Evolutionary conservation across 352 stramenopile genomes (phyloP).

Genomic region (Phytophthora sojae): DNA sequence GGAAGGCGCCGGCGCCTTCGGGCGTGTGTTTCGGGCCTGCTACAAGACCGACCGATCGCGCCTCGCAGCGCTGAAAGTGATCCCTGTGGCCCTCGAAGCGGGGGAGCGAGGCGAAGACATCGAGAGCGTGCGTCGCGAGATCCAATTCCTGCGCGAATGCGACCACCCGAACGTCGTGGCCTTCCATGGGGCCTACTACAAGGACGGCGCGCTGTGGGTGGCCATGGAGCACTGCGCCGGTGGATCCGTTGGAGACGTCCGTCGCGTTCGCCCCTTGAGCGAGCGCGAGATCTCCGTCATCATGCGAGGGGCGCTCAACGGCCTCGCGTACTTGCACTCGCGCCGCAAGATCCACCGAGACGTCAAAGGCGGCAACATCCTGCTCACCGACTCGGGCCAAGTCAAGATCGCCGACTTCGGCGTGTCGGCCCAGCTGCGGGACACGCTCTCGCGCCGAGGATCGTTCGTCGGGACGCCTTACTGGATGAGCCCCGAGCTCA

Average conservation of each 20-base stretch:
- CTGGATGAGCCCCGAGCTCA: constrained; percentile 96
- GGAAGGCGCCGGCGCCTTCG: constrained; percentile 76
- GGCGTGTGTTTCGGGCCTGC: constrained; percentile 70
- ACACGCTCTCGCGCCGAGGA: constrained; percentile 62
- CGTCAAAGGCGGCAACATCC: constrained; percentile 95
- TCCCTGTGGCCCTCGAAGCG: constrained; percentile 68
- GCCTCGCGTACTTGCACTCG: constrained; percentile 87
- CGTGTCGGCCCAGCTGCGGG: constrained; percentile 68
- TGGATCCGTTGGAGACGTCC: constrained; percentile 82
- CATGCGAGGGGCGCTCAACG: constrained; percentile 73
- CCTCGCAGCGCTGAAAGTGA: constrained; percentile 78
- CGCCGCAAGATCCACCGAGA: constrained; percentile 93
- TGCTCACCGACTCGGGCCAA: constrained; percentile 92
- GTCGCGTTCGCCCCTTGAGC: constrained; percentile 47
- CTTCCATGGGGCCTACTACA: constrained; percentile 84
- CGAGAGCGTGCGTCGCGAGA: constrained; percentile 73
- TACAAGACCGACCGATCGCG: constrained; percentile 50
- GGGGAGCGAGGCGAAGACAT: constrained; percentile 74
- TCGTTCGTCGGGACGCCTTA: constrained; percentile 94
- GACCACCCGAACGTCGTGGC: constrained; percentile 81
- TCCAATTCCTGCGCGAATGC: constrained; percentile 77
- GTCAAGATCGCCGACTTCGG: constrained; percentile 97
- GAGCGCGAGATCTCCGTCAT: constrained; percentile 86
- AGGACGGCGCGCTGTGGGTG: constrained; percentile 87
- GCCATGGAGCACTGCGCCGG: constrained; percentile 92